Conservation (phyloP, 1,139 yeast species). For the Kurtzmaniella quercitrusa region DNA sequence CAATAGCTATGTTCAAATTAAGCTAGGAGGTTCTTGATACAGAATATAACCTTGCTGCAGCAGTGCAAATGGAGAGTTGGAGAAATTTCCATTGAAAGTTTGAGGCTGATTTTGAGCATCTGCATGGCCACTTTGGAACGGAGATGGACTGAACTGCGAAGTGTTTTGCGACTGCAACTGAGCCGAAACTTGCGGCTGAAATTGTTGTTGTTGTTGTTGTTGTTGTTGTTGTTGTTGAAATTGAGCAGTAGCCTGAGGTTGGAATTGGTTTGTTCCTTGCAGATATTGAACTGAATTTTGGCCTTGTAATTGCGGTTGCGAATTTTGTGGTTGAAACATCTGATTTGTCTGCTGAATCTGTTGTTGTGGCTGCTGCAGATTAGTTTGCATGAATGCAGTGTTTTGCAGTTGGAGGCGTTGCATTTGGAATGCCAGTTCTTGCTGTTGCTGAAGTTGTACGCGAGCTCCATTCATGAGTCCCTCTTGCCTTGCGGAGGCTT, state of each 20-base stretch:
- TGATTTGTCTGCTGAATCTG: conserved; percentile 11
- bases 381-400: neutral
- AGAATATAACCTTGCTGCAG: conserved; percentile 9
- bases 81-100: conserved; percentile 9
- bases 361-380: conserved; percentile 10
- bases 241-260: conserved; percentile 10
- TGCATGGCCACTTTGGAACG: neutral
- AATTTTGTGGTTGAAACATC: conserved; percentile 12
- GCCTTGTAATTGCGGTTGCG: conserved; percentile 7
- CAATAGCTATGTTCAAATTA: conserved; percentile 12
- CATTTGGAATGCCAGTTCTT: conserved; percentile 9
- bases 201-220: conserved; percentile 8
- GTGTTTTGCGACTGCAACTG: too few species aligned
- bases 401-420: conserved; percentile 11
- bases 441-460: conserved; percentile 9
- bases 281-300: conserved; percentile 10
- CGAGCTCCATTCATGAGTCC: conserved; percentile 33
- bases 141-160: neutral
- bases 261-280: conserved; percentile 3
- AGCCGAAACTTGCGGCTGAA: conserved; percentile 8
- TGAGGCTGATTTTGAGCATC: neutral
- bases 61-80: conserved; percentile 10
- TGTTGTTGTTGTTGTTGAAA: conserved; percentile 9
- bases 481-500: conserved; percentile 36
- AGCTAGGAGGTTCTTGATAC: conserved; percentile 21